These are phyloP conservation scores for cucumber (Cucumis sativus) DNA, from an alignment of 306 rosid species.

Conservation along the genomic window Cucumber_9930_V3 NC_026656.2:24464501-24465000, in stretches of 20 bases:
- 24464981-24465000: background rate
- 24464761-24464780: background rate
- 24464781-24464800: background rate
- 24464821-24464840: background rate
- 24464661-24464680: constrained; percentile 11
- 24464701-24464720: background rate
- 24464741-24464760: background rate
- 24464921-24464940: background rate
- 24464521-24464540: background rate
- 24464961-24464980: background rate
- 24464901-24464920: background rate
- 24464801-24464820: background rate
- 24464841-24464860: background rate
- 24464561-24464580: background rate
- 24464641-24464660: constrained; percentile 5
- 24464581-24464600: background rate
- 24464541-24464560: background rate
- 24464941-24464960: background rate
- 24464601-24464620: background rate
- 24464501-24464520: background rate
- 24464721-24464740: background rate
- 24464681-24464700: background rate
- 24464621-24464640: background rate
- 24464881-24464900: constrained; percentile 7
- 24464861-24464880: constrained; percentile 7